Percentiles rank a stretch among this genome's conserved stretches.
These are phyloP conservation scores for Ganoderma boninense DNA, from an alignment of 1,284 basidiomycete genomes.

Conservation along the genomic window DNA sequence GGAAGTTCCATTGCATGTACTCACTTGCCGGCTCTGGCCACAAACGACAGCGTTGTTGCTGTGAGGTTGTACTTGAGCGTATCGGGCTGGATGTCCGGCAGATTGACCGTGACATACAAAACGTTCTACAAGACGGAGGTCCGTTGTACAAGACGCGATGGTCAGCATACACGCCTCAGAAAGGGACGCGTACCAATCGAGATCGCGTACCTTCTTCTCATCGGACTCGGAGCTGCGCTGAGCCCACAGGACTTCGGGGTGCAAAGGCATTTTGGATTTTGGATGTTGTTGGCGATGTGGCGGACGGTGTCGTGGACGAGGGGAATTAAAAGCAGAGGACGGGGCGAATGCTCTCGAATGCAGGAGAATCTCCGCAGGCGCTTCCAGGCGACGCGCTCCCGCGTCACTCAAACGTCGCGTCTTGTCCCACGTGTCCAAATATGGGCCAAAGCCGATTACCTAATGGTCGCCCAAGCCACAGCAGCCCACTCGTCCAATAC, in stretches of 20 bases:
- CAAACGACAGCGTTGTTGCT: slow-evolving; percentile 71
- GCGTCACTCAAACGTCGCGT: slow-evolving; percentile 9
- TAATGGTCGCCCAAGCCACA: neutral
- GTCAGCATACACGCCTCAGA: slow-evolving; percentile 34
- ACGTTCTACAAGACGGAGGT: slow-evolving; percentile 66
- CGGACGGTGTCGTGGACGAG: slow-evolving; percentile 22
- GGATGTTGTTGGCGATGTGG: slow-evolving; percentile 22
- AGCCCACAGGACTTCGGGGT: slow-evolving; percentile 93
- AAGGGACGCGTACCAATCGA: slow-evolving; percentile 7
- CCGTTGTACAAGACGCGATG: slow-evolving; percentile 31
- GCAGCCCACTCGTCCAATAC: neutral
- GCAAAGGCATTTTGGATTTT: slow-evolving; percentile 52
- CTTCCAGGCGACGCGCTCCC: slow-evolving; percentile 14
- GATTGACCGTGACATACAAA: slow-evolving; percentile 85
- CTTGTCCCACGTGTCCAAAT: slow-evolving; percentile 19
- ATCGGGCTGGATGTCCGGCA: slow-evolving; percentile 78
- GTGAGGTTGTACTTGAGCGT: slow-evolving; percentile 73
- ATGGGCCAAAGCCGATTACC: neutral
- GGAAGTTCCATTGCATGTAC: slow-evolving; percentile 36
- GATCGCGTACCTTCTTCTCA: slow-evolving; percentile 69
- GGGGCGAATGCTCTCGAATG: slow-evolving; percentile 31
- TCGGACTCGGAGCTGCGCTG: slow-evolving; percentile 80
- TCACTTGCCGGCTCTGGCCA: slow-evolving; percentile 77
- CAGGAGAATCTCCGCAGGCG: slow-evolving; percentile 30
- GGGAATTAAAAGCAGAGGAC: slow-evolving; percentile 26